Evolutionary conservation across 305 asterid species (phyloP), one percentile per base, ranked within the genome.

Genomic region (Solanum chacoense): DNA sequence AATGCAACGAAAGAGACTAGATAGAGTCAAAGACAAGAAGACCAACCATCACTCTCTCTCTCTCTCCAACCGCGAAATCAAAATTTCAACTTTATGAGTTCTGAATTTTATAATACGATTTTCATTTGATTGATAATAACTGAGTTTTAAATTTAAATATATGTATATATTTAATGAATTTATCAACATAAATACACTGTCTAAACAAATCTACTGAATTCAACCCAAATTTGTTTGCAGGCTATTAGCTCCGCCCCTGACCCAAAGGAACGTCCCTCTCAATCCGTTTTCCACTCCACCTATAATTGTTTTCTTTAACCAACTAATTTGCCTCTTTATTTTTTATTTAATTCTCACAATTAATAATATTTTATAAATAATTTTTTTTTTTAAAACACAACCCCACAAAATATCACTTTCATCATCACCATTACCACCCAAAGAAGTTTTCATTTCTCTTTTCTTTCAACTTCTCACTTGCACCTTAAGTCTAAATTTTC

Each of bases 261-360:
- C 74, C 59, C 29, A 31, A 55, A 16, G 36, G 73, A 78, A 94
- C 95, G 96, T 94, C 96, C 98, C 92, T 94, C 94, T 93, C 94
- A 95, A 93, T 95, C 98, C 97, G 98, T 96, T 95, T 96, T 94
- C 96, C 95, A 93, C 97, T 95, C 98, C 92, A 95, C 93, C 98
- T 89, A 89, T 79, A 88, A 87, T 87, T 76, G 69, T 76, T 75
- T 35, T n/a, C 24, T 26, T 76, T 85, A 88, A 92, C 90, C 88
- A 89, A 80, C 90, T 37, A 35, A 84, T 40, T 50, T 20, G 13
- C 50, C 11, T 55, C 3, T 32, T 74, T 18, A 9, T 16, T 35
- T 28, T 34, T 38, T 24, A 32, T 29, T 36, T 32, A 24, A 45
- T 11, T 69, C 31, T 85, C 85, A 10, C 63, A 75, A 73, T 84